Conservation (phyloP, 108 stramenopile genomes). For the Hondaea fermentalgiana region DNA sequence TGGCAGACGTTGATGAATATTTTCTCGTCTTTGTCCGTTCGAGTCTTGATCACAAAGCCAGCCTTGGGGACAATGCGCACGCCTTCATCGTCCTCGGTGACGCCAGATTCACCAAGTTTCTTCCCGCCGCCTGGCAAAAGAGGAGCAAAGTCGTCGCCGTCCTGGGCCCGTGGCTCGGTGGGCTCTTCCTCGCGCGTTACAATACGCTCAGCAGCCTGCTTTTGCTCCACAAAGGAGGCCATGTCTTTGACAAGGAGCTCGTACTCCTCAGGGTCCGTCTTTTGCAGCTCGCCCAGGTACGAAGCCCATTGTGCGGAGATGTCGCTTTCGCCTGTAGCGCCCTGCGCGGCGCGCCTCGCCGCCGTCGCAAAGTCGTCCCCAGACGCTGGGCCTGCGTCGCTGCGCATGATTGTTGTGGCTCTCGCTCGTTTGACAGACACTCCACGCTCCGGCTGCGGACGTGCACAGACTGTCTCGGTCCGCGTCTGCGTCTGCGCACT, state of each 20-base stretch:
- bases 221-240: not conserved
- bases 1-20: conserved; percentile 49
- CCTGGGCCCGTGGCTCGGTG: not conserved
- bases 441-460: no score
- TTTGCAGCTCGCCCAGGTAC: conserved; percentile 26
- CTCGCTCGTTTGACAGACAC: no score
- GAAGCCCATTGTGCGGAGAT: not conserved
- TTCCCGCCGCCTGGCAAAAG: not conserved
- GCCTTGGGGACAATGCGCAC: conserved; percentile 12
- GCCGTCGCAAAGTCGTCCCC: not conserved
- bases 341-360: not conserved
- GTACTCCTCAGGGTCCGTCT: conserved; percentile 29
- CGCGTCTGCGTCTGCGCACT: no score
- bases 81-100: not conserved
- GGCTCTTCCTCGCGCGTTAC: not conserved
- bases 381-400: not conserved
- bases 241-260: conserved; percentile 20
- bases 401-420: no score
- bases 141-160: not conserved
- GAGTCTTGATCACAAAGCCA: conserved; percentile 27
- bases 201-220: not conserved
- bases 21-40: not conserved
- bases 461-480: no score
- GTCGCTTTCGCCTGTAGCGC: not conserved
- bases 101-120: not conserved